phyloP scores from a whole-genome alignment of 176 grass and related monocot species.

The Typha latifolia region DNA sequence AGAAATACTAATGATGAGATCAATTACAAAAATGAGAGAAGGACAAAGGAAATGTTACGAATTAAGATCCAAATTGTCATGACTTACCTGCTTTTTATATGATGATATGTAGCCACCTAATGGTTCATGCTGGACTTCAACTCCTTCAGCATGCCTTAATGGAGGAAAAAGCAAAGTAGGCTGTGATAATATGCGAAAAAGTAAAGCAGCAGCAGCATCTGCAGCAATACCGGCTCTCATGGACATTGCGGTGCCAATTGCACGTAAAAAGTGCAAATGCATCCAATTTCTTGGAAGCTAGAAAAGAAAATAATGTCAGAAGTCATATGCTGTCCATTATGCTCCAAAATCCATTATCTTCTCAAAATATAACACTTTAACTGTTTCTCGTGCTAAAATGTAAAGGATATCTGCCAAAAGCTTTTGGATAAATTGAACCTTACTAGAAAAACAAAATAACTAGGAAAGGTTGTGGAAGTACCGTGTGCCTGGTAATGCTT shows the following conservation, averaged over 20 bases:
- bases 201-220: slow-evolving; percentile 86
- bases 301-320: slow-evolving; percentile 21
- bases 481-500: no score
- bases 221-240: slow-evolving; percentile 94
- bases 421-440: not conserved
- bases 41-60: not conserved
- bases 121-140: slow-evolving; percentile 81
- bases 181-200: slow-evolving; percentile 96
- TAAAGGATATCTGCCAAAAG: not conserved
- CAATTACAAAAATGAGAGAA: slow-evolving; percentile 4
- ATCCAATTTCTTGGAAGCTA: slow-evolving; percentile 97
- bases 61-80: slow-evolving; percentile 19
- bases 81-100: slow-evolving; percentile 78
- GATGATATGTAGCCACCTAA: slow-evolving; percentile 82
- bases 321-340: slow-evolving; percentile 10
- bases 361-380: not conserved
- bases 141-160: slow-evolving; percentile 77
- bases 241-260: slow-evolving; percentile 95
- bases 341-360: slow-evolving; percentile 1
- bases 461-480: no score
- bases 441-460: not conserved
- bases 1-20: not conserved
- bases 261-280: slow-evolving; percentile 96
- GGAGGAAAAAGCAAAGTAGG: slow-evolving; percentile 94
- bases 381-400: not conserved